Evolutionary conservation across 2,329 filamentous ascomycete genomes (phyloP), one percentile per base, ranked within the genome.

Genomic region (Cytospora schulzeri): DNA sequence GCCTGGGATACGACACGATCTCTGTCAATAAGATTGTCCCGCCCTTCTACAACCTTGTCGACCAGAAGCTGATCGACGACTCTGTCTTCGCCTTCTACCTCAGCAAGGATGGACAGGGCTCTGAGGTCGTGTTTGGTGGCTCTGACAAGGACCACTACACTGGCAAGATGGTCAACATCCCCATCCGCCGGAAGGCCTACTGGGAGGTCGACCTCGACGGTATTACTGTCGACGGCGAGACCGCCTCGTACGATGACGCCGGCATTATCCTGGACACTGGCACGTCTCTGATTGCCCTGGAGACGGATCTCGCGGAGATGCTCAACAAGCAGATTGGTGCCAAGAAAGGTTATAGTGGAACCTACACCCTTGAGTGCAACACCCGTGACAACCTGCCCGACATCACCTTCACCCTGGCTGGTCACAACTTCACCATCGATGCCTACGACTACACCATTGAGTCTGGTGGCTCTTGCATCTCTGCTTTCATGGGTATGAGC

Each of bases 161-260:
- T 48, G 95, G 95, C 74, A 89, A 98, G 79, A 86, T 99, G 73
- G 91, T 89, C 76, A 96, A 93, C 78, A 92, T 99, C 71, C 95
- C 95, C 62, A 87, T 99, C 71, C 92, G 95, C 78, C 92, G 95
- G 77, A 98, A 98, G 90, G 95, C 95, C 57, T 99, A 99, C 87
- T 99, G 95, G 95, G 95, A 99, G 85, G 94, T 99, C 63, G 93
- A 98, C 74, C 88, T 99, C 67, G 90, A 98, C 74, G 85, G 92
- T 69, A 95, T 99, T 80, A 88, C 90, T 63, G 92, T 97, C 69
- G 96, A 95, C 72, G 85, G 93, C 60, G 87, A 91, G 75, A 89
- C 87, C 70, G 93, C 93, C 67, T 91, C 97, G 78, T 88, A 98
- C 69, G 94, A 98, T 70, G 88, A 92, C 84, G 97, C 93, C 65